These are phyloP conservation scores for Peniophora sp. DNA, from an alignment of 1,284 basidiomycete genomes.

Conservation along the genomic window DNA sequence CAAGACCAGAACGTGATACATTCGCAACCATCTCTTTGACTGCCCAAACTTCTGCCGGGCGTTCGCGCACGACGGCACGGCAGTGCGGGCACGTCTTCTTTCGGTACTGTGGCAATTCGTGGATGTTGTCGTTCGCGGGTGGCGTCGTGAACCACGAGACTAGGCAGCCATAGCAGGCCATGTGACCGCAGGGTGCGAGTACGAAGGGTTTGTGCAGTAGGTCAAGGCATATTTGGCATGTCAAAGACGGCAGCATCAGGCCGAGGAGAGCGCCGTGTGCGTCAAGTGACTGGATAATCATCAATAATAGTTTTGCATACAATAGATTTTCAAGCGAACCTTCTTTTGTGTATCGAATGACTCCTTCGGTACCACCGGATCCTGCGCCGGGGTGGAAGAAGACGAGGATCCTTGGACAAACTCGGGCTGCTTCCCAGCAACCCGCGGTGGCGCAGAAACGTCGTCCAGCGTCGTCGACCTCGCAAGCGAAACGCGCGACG, in stretches of 20 bases:
- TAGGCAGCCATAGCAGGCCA: slow-evolving; percentile 63
- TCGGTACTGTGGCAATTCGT: slow-evolving; percentile 21
- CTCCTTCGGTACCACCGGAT: slow-evolving; percentile 2
- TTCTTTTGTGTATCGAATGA: slow-evolving; percentile 3
- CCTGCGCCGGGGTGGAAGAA: not conserved
- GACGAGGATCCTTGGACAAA: not conserved
- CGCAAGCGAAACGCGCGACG: not conserved
- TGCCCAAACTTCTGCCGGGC: slow-evolving; percentile 65
- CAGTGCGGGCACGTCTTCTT: slow-evolving; percentile 73
- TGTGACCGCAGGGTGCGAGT: slow-evolving; percentile 67
- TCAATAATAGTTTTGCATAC: not conserved
- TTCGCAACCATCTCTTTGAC: slow-evolving; percentile 57
- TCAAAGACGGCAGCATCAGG: slow-evolving; percentile 51
- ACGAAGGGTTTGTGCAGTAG: slow-evolving; percentile 62
- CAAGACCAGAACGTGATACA: slow-evolving; percentile 45
- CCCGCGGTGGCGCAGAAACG: not conserved
- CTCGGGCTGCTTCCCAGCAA: not conserved
- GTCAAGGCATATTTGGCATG: slow-evolving; percentile 71
- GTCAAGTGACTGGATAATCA: slow-evolving; percentile 27
- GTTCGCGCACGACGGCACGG: slow-evolving; percentile 48
- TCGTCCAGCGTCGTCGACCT: not conserved
- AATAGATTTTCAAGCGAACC: slow-evolving; percentile 11
- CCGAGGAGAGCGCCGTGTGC: slow-evolving; percentile 41
- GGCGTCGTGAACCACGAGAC: slow-evolving; percentile 64
- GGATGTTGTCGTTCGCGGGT: slow-evolving; percentile 14